These are phyloP conservation scores for Zygnema cylindricum DNA, from an alignment of 139 green algal genomes.

Conservation along the genomic window DNA sequence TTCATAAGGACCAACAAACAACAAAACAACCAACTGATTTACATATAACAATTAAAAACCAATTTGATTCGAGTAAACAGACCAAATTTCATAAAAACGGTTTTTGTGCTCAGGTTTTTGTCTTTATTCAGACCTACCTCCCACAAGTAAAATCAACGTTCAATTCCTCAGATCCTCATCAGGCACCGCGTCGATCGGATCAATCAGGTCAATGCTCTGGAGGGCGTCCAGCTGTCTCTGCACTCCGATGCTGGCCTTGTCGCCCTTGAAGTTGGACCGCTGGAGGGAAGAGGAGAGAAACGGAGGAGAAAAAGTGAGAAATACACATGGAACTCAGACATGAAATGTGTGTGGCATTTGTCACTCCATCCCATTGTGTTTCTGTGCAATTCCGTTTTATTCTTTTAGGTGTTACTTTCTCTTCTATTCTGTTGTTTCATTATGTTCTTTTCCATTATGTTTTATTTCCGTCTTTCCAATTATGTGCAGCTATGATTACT, in stretches of 20 bases:
- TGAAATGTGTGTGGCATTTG: too few relatives aligned
- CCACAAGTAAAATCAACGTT: too few relatives aligned
- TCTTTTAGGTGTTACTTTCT: too few relatives aligned
- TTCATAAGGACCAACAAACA: not conserved
- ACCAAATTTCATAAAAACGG: not conserved
- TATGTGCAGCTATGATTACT: too few relatives aligned
- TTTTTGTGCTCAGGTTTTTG: not conserved
- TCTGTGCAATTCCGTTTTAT: too few relatives aligned
- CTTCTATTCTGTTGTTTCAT: too few relatives aligned
- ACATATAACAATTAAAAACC: not conserved
- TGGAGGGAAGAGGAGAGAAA: conserved; percentile 40
- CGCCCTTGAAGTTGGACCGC: conserved; percentile 78
- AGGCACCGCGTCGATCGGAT: not conserved
- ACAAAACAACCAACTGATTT: not conserved
- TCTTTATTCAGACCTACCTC: conserved; percentile 43
- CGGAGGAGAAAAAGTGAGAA: too few relatives aligned
- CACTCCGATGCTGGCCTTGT: conserved; percentile 73
- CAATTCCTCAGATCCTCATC: not conserved
- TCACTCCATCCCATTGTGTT: too few relatives aligned
- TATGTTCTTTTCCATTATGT: too few relatives aligned
- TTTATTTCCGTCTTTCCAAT: too few relatives aligned
- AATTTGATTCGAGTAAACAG: not conserved
- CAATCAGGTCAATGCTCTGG: conserved; percentile 53
- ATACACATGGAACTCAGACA: too few relatives aligned
- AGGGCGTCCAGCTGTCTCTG: conserved; percentile 65